These are phyloP conservation scores for Madurella mycetomatis DNA, from an alignment of 2,329 filamentous ascomycete genomes.

Conservation along the genomic window DNA sequence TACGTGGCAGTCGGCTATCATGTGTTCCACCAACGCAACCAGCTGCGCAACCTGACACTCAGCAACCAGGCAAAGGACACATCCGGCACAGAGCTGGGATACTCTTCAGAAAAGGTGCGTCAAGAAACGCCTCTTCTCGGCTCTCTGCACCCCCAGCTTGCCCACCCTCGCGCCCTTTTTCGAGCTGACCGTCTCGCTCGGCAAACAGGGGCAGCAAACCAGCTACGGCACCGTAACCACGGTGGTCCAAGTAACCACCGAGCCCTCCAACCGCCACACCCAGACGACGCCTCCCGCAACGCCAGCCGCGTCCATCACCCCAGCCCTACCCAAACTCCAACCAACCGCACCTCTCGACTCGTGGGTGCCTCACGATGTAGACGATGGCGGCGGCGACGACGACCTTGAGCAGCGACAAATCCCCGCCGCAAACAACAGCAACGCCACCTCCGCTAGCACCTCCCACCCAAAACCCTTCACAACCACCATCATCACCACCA, in stretches of 20 bases:
- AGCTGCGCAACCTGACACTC: conserved; percentile 49
- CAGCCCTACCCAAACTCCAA: conserved; percentile 17
- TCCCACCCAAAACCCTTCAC: conserved; percentile 20
- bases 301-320: conserved; percentile 20
- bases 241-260: conserved; percentile 44
- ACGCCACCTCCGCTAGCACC: too few relatives aligned
- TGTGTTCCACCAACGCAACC: conserved; percentile 55
- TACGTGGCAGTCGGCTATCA: conserved; percentile 56
- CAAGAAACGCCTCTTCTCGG: background rate
- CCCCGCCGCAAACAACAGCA: too few relatives aligned
- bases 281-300: conserved; percentile 14
- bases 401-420: background rate
- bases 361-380: conserved; percentile 5
- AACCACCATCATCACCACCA: too few relatives aligned
- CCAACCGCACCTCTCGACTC: background rate
- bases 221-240: conserved; percentile 51
- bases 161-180: background rate
- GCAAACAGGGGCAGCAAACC: conserved; percentile 27
- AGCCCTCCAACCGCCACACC: conserved; percentile 22
- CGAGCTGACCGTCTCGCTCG: background rate
- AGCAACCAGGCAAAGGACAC: conserved; percentile 38
- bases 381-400: background rate
- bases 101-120: conserved; percentile 34
- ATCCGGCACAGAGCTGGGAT: conserved; percentile 27
- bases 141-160: background rate